Evolutionary conservation across 495 filamentous ascomycete species (phyloP).

Genomic region (Entonaema liquescens): DNA sequence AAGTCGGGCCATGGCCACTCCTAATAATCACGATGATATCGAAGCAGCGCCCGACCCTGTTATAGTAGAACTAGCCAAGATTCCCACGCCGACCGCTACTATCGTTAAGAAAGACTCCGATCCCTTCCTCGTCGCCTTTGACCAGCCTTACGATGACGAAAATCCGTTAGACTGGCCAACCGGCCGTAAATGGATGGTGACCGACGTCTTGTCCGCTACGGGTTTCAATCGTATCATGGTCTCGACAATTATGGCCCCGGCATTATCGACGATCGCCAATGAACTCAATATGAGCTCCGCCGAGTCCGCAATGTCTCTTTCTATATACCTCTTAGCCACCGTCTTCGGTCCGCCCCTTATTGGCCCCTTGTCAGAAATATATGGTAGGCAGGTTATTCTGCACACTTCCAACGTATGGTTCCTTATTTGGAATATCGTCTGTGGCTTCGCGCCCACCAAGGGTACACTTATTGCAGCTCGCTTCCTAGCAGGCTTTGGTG

Average conservation of each 20-base stretch:
- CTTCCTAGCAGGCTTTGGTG: not conserved
- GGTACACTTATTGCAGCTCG: not conserved
- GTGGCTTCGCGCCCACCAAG: slow-evolving; percentile 40
- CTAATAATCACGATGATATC: not conserved
- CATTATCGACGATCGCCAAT: slow-evolving; percentile 42
- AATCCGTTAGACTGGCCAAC: slow-evolving; percentile 48
- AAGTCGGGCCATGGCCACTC: not conserved
- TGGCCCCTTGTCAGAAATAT: slow-evolving; percentile 49
- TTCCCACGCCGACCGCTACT: not conserved
- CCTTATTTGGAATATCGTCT: slow-evolving; percentile 49
- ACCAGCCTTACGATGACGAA: slow-evolving; percentile 35
- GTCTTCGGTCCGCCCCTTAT: slow-evolving; percentile 53
- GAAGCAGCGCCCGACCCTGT: not conserved
- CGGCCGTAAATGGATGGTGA: slow-evolving; percentile 66
- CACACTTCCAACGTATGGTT: slow-evolving; percentile 44
- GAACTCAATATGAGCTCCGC: slow-evolving; percentile 47
- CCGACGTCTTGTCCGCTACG: slow-evolving; percentile 35
- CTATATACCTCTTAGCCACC: slow-evolving; percentile 61
- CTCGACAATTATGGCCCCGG: slow-evolving; percentile 50
- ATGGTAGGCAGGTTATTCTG: slow-evolving; percentile 44
- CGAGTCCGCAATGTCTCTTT: slow-evolving; percentile 44
- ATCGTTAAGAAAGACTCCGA: not conserved
- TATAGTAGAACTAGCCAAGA: not conserved
- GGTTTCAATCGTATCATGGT: slow-evolving; percentile 41
- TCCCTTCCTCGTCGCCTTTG: slow-evolving; percentile 2